Evolutionary conservation across 140 eudicot species (phyloP), one percentile per base, ranked within the genome.

Genomic region (Senecio squalidus): DNA sequence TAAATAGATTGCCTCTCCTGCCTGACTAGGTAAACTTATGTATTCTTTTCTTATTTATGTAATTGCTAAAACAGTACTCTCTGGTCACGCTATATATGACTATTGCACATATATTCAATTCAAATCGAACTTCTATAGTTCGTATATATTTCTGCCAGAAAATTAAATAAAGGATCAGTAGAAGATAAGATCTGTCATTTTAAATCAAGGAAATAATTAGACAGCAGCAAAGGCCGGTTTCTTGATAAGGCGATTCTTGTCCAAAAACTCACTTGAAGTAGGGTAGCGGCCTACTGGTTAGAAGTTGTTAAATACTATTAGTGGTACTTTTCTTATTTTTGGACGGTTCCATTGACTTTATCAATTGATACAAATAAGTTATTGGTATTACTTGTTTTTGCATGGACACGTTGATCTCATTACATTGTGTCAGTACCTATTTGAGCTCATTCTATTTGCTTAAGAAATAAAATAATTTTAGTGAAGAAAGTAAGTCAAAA

Each of bases 1-100:
- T 80, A 25, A 81, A 76, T 67, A 82, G 71, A 64, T 76, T 89
- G 64, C 97, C 97, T 28, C 48, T 89, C 46, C 70, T 85, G 70
- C 97, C 97, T 41, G 95, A 85, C 63, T 84, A 80, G 71, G 63
- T 28, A 59, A 25, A 3, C 22, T 8, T 14, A 48, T 58, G 53
- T 51, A 64, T 48, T 48, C 13, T 27, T 66, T 43, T 25, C 1
- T 20, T 21, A 9, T 17, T 39, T 25, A 15, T 46, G 6, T 59
- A 22, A 52, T 39, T 72, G 33, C 50, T 48, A 56, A 44, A 46
- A 36, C 17, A 50, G 8, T 20, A 31, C 47, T 43, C 39, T 24
- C 8, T 50, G 26, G 27, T 51, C 44, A 28, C 23, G 3, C 21
- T 66, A 63, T 61, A 68, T 20, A 60, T 31, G 64, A 40, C 51